Conservation (phyloP, 208 protist species). For the Leishmania turanica region DNA sequence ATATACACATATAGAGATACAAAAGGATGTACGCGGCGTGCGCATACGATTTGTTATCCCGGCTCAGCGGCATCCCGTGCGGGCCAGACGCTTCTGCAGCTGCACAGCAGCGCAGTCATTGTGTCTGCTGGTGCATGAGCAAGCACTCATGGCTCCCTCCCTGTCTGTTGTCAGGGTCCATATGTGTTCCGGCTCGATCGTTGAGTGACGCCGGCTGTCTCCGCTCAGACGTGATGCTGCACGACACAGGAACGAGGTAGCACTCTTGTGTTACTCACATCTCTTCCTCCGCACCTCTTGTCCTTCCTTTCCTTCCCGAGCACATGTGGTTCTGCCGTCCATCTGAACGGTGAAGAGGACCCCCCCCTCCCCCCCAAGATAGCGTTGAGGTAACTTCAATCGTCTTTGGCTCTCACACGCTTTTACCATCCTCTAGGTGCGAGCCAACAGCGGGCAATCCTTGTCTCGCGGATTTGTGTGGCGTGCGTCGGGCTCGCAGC, state of each 20-base stretch:
- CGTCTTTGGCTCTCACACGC: neutral
- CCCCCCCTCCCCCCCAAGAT: neutral
- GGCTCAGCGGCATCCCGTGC: neutral
- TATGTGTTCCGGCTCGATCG: neutral
- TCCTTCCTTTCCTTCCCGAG: neutral
- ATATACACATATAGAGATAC: too few relatives aligned
- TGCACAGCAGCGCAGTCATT: neutral
- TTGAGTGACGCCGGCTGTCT: neutral
- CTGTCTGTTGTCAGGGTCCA: neutral
- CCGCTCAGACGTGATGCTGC: neutral
- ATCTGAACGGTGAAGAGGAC: neutral
- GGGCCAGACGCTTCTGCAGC: neutral
- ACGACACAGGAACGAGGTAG: neutral
- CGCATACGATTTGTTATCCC: neutral
- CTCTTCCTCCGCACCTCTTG: neutral
- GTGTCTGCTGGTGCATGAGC: neutral
- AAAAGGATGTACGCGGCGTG: neutral
- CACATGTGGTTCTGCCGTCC: neutral
- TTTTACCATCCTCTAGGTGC: neutral
- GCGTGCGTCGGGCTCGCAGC: neutral
- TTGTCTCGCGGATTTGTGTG: neutral
- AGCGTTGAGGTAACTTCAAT: neutral
- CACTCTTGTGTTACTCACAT: neutral
- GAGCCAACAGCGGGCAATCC: neutral
- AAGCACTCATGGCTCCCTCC: neutral